These are phyloP conservation scores for Sclerotinia glacialis DNA, from an alignment of 2,329 filamentous ascomycete species.

Conservation along the genomic window DNA sequence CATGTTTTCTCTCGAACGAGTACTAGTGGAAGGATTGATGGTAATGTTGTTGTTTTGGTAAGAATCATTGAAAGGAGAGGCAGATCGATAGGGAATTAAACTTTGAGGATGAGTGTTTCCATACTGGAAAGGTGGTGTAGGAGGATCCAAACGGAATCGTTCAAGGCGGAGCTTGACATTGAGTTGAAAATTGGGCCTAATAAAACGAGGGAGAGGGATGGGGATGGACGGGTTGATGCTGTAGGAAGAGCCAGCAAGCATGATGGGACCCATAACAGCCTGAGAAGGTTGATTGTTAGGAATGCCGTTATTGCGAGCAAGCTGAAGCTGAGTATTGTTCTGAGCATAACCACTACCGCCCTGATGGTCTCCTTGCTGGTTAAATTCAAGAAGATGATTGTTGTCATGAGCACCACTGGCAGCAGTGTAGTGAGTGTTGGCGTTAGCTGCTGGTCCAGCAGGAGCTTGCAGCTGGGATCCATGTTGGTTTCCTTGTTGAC, in stretches of 20 bases:
- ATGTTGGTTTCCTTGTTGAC: not conserved
- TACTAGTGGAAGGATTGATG: not conserved
- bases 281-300: not conserved
- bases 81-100: not conserved
- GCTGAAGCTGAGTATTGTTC: not conserved
- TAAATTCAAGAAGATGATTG: not conserved
- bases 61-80: not conserved
- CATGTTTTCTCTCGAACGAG: not conserved
- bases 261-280: not conserved
- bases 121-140: not conserved
- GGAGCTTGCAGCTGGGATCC: not conserved
- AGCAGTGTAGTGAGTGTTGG: not conserved
- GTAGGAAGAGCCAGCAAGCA: not conserved
- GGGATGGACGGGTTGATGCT: not conserved
- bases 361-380: not conserved
- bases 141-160: not conserved
- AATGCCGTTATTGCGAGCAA: not conserved
- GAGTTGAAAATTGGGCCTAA: not conserved
- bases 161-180: constrained; percentile 18
- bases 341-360: not conserved
- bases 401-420: not conserved
- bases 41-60: not conserved
- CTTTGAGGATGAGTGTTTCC: not conserved
- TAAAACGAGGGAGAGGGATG: not conserved
- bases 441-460: not conserved